A percentile compares a stretch with the other conserved stretches of the same genome.
phyloP scores from a whole-genome alignment of 2,329 filamentous ascomycete species.

The Alternaria longipes region DNA sequence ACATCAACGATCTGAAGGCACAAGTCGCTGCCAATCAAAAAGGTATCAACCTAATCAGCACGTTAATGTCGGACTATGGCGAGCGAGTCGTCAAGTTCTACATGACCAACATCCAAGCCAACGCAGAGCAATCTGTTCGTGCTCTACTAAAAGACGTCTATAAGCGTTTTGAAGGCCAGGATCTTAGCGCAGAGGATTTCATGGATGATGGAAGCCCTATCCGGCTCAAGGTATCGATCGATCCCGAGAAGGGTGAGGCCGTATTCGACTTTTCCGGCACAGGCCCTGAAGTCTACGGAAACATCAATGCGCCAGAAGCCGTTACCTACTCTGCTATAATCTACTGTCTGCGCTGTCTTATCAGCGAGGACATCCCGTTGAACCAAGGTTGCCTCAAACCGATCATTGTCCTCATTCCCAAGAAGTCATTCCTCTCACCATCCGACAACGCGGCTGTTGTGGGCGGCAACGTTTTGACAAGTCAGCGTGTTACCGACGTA shows the following conservation, averaged over 20 bases:
- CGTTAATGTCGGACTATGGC: constrained; percentile 79
- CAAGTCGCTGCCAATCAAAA: constrained; percentile 89
- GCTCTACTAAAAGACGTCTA: constrained; percentile 77
- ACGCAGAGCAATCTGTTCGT: constrained; percentile 79
- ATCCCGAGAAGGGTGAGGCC: constrained; percentile 76
- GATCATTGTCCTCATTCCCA: constrained; percentile 77
- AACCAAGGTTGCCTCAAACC: constrained; percentile 87
- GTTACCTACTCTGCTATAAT: constrained; percentile 87
- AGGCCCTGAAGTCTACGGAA: constrained; percentile 80
- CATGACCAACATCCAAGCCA: constrained; percentile 83
- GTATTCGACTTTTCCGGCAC: constrained; percentile 82
- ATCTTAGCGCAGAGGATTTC: constrained; percentile 79
- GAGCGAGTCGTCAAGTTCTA: constrained; percentile 82
- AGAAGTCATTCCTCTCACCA: constrained; percentile 76
- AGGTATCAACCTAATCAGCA: constrained; percentile 79
- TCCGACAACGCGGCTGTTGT: constrained; percentile 82
- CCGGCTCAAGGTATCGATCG: constrained; percentile 76
- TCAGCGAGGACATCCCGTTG: constrained; percentile 81
- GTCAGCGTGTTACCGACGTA: constrained; percentile 82
- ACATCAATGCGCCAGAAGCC: constrained; percentile 82
- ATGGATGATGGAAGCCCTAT: constrained; percentile 90
- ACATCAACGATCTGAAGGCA: constrained; percentile 85
- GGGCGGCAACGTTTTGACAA: constrained; percentile 81
- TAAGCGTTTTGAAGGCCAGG: constrained; percentile 72
- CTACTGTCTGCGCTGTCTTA: constrained; percentile 82